Evolutionary conservation across 1,139 yeast genomes (phyloP).

Genomic region (Zhuliangozyma parablackwelliae): DNA sequence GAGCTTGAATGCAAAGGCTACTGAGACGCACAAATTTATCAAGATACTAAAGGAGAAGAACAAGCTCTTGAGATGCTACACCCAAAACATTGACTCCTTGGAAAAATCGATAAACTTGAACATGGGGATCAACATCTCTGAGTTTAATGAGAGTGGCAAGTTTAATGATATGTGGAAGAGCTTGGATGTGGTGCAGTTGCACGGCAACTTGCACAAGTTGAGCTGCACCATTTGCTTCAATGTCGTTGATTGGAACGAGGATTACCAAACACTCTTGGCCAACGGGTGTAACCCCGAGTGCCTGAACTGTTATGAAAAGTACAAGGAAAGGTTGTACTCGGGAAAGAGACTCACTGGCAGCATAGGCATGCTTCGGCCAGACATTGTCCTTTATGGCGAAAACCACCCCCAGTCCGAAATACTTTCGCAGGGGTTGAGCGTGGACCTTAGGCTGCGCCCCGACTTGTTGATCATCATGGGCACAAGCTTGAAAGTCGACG

Average conservation of each 20-base stretch:
- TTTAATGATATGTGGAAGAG: slow-evolving; percentile 51
- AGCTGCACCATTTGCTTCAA: slow-evolving; percentile 68
- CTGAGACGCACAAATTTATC: slow-evolving; percentile 79
- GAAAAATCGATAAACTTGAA: slow-evolving; percentile 40
- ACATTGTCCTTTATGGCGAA: slow-evolving; percentile 74
- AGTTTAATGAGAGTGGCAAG: slow-evolving; percentile 17
- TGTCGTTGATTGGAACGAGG: slow-evolving; percentile 58
- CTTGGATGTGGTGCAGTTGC: slow-evolving; percentile 79
- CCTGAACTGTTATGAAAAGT: slow-evolving; percentile 50
- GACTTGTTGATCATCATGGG: slow-evolving; percentile 70
- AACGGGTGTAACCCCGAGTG: slow-evolving; percentile 64
- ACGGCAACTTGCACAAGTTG: slow-evolving; percentile 78
- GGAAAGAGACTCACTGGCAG: slow-evolving; percentile 61
- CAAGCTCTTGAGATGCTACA: slow-evolving; percentile 76
- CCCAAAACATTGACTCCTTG: slow-evolving; percentile 65
- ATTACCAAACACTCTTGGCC: slow-evolving; percentile 39
- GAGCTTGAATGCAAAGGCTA: slow-evolving; percentile 66
- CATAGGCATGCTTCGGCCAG: slow-evolving; percentile 67
- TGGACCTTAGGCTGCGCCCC: slow-evolving; percentile 55
- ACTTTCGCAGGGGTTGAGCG: slow-evolving; percentile 54
- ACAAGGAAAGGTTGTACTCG: slow-evolving; percentile 46
- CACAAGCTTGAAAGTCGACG: slow-evolving; percentile 70
- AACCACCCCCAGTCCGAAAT: slow-evolving; percentile 70
- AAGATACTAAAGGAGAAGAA: slow-evolving; percentile 58
- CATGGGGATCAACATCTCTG: slow-evolving; percentile 33